Evolutionary conservation across 768 basidiomycete genomes (phyloP).

Genomic region (Chalciporus pseudorubinellus): DNA sequence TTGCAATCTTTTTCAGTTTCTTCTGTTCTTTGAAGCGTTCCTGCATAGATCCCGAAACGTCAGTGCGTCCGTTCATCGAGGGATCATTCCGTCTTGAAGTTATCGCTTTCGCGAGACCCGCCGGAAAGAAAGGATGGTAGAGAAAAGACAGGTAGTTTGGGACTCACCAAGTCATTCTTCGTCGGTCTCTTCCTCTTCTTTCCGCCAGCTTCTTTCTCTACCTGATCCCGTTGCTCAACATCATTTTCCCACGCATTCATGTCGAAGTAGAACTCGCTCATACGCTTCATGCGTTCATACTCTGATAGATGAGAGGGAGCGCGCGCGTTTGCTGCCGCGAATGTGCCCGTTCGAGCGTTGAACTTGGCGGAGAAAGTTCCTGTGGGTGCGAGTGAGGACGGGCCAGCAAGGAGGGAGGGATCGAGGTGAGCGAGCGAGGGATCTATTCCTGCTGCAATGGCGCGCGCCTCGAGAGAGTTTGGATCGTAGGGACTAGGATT

Average conservation of each 20-base stretch:
- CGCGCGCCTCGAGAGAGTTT: constrained; percentile 63
- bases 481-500: constrained; percentile 26
- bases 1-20: constrained; percentile 76
- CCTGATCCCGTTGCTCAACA: constrained; percentile 46
- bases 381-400: constrained; percentile 30
- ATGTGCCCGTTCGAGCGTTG: constrained; percentile 79
- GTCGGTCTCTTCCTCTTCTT: constrained; percentile 77
- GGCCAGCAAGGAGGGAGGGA: constrained; percentile 53
- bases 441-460: constrained; percentile 78
- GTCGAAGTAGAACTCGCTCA: constrained; percentile 89
- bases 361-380: constrained; percentile 67
- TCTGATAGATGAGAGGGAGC: constrained; percentile 77
- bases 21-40: constrained; percentile 86
- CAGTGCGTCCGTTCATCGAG: constrained; percentile 26
- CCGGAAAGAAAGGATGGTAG: constrained; percentile 17
- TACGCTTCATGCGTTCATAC: constrained; percentile 71
- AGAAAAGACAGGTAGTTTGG: constrained; percentile 5
- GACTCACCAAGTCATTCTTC: constrained; percentile 80
- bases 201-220: constrained; percentile 51
- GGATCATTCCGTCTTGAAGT: constrained; percentile 16
- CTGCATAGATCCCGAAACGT: constrained; percentile 37
- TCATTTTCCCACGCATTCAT: constrained; percentile 77
- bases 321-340: constrained; percentile 62
- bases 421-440: constrained; percentile 79
- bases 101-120: constrained; percentile 20